Evolutionary conservation across 2,329 filamentous ascomycete genomes (phyloP).

Genomic region (Colletotrichum plurivorum): DNA sequence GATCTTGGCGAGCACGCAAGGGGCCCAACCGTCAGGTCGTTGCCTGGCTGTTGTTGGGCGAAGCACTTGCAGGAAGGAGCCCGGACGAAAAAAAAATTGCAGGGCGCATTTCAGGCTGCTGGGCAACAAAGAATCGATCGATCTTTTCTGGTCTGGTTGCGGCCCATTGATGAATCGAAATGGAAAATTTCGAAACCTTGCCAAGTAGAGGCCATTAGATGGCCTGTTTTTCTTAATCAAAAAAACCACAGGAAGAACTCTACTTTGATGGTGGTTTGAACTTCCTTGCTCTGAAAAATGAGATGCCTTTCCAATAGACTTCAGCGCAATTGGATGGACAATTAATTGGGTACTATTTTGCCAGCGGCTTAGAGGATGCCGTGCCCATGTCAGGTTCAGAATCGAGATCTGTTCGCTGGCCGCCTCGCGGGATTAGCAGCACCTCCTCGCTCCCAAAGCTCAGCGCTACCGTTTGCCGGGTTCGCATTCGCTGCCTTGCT

Average conservation of each 20-base stretch:
- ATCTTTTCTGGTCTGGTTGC: neutral
- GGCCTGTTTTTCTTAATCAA: neutral
- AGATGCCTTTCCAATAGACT: no score
- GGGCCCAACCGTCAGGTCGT: conserved; percentile 10
- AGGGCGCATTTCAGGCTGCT: conserved; percentile 4
- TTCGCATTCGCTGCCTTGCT: neutral
- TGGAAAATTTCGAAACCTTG: neutral
- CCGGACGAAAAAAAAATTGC: conserved; percentile 14
- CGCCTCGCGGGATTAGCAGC: neutral
- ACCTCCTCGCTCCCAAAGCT: neutral
- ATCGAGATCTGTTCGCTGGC: neutral
- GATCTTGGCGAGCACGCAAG: conserved; percentile 4
- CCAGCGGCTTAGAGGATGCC: neutral
- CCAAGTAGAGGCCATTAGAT: neutral
- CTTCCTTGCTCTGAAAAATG: no score
- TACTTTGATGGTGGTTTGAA: no score
- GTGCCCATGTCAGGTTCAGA: neutral
- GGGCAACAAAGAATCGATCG: conserved; percentile 10
- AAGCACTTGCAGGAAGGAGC: conserved; percentile 14
- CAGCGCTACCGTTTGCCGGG: neutral
- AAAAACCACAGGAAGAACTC: no score
- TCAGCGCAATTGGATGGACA: no score
- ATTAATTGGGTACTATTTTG: neutral
- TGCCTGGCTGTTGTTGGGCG: conserved; percentile 22
- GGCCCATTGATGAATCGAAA: conserved; percentile 5